Base-by-base conservation (phyloP, 768 basidiomycete species). In the Boletus sensibilis region DNA sequence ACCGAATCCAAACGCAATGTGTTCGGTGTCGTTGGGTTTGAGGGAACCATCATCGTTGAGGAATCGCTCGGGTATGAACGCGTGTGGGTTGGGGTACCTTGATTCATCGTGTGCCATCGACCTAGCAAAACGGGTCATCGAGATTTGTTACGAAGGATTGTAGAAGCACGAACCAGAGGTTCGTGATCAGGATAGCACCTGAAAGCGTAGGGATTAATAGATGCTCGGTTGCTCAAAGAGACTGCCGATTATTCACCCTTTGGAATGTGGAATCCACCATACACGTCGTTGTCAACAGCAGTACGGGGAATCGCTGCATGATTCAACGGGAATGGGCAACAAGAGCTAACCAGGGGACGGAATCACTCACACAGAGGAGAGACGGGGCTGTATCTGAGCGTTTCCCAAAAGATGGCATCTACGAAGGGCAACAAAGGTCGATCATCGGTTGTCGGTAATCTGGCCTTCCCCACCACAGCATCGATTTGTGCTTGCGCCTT, bases 261-360 rank as follows among this genome's bases (percentile, higher is more conserved):
- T 10, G 84, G 83, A 45, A 86, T 85, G 12, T 78, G 65, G 55
- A 79, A 79, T 16, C 76, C 74, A 34, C 66, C 58, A 56, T 79
- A 79, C n/a, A 72, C 56, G 42, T 79, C 79, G 31, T 78, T 75
- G 34, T 72, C 58, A 2, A 75, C 73, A 1, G 64, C 39, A 7
- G 56, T 41, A 54, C 70, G 74, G 0, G 72, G 66, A 16, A 72
- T 20, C 2, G 62, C 71, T 64, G 18, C 1, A 9, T 23, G 21
- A 14, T 44, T 20, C 1, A 4, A 27, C n/a, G 5, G 23, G 8
- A 3, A 29, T 58, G 10, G 38, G n/a, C 21, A 11, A 21, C 11
- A 14, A 1, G 3, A 20, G 4, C 23, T 1, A 20, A 27, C 21
- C 13, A 12, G 18, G 2, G 11, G 4, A 25, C 1, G 8, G 21